These are phyloP conservation scores for Macroventuria anomochaeta DNA, from an alignment of 2,329 filamentous ascomycete species.

Conservation along the genomic window DNA sequence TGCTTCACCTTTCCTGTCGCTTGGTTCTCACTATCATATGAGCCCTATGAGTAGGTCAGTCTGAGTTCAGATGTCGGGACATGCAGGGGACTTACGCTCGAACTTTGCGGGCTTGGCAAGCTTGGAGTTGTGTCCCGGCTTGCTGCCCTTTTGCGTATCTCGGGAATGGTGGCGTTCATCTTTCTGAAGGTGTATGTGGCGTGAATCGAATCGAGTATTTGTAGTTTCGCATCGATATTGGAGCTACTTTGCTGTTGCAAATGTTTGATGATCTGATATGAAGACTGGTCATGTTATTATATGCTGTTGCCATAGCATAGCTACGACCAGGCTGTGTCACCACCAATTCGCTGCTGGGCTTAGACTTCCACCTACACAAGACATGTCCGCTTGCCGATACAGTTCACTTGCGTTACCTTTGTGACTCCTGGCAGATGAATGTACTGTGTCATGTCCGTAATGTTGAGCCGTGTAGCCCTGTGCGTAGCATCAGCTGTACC, in stretches of 20 bases:
- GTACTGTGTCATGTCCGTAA: neutral
- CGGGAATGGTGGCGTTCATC: neutral
- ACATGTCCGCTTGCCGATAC: conserved; percentile 11
- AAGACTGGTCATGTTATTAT: conserved; percentile 3
- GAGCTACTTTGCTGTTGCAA: neutral
- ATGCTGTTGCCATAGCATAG: neutral
- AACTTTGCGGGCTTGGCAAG: neutral
- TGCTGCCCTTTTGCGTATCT: neutral
- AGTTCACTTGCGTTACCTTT: conserved; percentile 2
- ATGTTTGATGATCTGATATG: neutral
- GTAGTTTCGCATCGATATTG: neutral
- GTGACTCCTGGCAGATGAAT: neutral
- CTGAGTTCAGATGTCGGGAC: neutral
- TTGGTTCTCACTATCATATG: neutral
- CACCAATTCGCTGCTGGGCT: conserved; percentile 2
- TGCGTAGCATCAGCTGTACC: neutral
- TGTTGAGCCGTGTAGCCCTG: neutral
- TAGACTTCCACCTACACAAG: neutral
- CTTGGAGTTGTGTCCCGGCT: neutral
- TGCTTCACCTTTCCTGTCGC: conserved; percentile 1
- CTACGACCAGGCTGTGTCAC: conserved; percentile 7
- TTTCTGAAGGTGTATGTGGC: neutral
- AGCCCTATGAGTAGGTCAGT: neutral
- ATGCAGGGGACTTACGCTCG: neutral
- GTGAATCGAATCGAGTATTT: neutral